phyloP scores from a whole-genome alignment of 768 basidiomycete species.

The Lentinula sp. region DNA sequence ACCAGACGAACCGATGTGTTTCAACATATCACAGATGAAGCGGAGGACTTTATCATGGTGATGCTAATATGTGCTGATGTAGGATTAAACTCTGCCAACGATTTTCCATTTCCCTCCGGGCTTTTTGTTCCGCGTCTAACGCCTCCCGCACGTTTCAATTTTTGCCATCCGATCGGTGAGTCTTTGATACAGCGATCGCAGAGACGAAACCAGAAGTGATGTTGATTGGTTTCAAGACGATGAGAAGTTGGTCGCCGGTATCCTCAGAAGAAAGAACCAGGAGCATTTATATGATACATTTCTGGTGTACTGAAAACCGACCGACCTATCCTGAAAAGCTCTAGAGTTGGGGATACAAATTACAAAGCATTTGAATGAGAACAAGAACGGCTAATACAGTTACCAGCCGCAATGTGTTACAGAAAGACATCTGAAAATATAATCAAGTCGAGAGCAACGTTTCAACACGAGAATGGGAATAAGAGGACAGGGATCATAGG shows the following conservation, averaged over 20 bases:
- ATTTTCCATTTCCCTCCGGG: conserved; percentile 24
- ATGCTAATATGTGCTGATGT: conserved; percentile 31
- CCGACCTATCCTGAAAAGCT: too few relatives aligned
- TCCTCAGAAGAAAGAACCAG: background rate
- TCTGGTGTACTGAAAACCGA: too few relatives aligned
- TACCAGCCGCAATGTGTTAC: too few relatives aligned
- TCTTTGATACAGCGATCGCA: conserved; percentile 4
- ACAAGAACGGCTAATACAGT: too few relatives aligned
- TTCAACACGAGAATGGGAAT: too few relatives aligned
- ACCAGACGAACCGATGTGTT: conserved; percentile 5
- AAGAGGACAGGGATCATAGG: too few relatives aligned
- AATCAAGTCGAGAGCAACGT: too few relatives aligned
- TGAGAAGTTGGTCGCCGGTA: background rate
- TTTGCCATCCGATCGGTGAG: too few relatives aligned
- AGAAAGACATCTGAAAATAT: too few relatives aligned
- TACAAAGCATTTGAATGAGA: too few relatives aligned
- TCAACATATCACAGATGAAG: conserved; percentile 35
- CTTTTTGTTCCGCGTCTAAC: background rate
- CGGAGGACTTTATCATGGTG: conserved; percentile 30
- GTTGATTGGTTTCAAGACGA: background rate
- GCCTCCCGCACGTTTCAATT: background rate
- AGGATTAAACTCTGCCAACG: conserved; percentile 31
- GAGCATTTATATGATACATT: too few relatives aligned
- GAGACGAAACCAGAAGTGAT: background rate
- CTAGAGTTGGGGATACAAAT: too few relatives aligned